Percentiles rank a stretch among this genome's conserved stretches.
phyloP scores from a whole-genome alignment of 257 asterid species.

The Agastache rugosa region DNA sequence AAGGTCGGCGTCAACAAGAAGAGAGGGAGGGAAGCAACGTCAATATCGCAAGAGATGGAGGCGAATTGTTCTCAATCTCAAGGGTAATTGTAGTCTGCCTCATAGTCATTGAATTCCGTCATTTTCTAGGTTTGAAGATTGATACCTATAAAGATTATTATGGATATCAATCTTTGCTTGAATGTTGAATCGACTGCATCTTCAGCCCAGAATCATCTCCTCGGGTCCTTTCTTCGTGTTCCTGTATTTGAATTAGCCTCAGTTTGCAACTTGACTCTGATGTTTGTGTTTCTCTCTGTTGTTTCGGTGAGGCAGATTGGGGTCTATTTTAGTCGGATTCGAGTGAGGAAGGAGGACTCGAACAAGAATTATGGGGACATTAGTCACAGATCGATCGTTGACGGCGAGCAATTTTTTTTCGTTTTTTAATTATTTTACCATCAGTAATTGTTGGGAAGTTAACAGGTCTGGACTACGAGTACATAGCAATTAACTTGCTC shows the following conservation, averaged over 20 bases:
- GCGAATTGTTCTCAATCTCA: no score
- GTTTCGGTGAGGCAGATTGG: constrained; percentile 68
- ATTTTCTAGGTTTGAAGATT: no score
- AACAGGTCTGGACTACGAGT: constrained; percentile 70
- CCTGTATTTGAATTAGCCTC: constrained; percentile 74
- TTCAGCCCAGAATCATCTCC: constrained; percentile 39
- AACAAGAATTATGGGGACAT: constrained; percentile 38
- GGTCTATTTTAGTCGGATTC: constrained; percentile 61
- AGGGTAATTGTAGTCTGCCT: no score
- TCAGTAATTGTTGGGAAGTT: constrained; percentile 2
- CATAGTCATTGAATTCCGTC: no score
- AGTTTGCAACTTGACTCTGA: constrained; percentile 73
- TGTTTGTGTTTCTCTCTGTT: constrained; percentile 65
- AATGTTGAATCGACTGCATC: constrained; percentile 35
- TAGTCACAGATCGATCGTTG: constrained; percentile 38
- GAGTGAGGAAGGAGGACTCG: constrained; percentile 57
- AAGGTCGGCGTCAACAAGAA: no score
- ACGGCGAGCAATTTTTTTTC: constrained; percentile 43
- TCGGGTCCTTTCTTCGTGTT: constrained; percentile 46
- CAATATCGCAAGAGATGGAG: no score
- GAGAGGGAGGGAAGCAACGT: no score
- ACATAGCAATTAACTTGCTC: no score
- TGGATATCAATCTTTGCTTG: constrained; percentile 73
- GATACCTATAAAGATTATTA: constrained; percentile 54
- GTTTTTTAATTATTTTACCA: no score